Base-by-base conservation (phyloP, 192 early-diverging fungal species). In the Backusella psychrophila region DNA sequence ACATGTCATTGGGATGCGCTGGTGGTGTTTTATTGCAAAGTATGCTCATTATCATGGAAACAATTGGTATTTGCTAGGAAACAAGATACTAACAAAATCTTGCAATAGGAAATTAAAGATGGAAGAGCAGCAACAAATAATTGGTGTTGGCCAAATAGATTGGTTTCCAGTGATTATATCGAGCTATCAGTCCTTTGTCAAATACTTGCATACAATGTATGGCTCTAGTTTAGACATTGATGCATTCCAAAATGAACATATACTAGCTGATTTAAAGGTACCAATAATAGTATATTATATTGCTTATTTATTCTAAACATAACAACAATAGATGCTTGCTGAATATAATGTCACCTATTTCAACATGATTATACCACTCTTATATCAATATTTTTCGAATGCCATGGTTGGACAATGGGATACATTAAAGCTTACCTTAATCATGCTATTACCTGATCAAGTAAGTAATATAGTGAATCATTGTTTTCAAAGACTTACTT, bases 1-100 rank as follows among this genome's bases (percentile, higher is more conserved):
- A 8, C 76, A 77, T 70, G 21, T 75, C 0, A 67, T 81, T 15
- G 80, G 80, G 0, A 81, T 78, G 76, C 72, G 80, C 3, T 81
- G 80, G 75, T 81, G 80, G 80, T 31, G 23, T 34, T 78, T 78
- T 70, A 75, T 81, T 36, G 53, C 76, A 41, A 69, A 35, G 80
- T 81, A 81, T 53, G 44, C n/a, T 49, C 5, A 49, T 53, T 46
- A 15, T 17, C 11, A 12, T 33, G 17, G 17, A 0, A 53, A n/a
- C 19, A n/a, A 1, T 53, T 53, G 6, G 6, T 17, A 53, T 19
- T 53, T 53, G 17, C 49, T n/a, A n/a, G 49, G 17, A 12, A 39
- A 12, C 11, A 39, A 39, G 17, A 44, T 44, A 44, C 21, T 23
- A 56, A 56, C 53, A 21, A 23, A 56, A 26, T 21, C 1, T 56